Base-by-base conservation (phyloP, 2,329 filamentous ascomycete genomes). In the Pseudogymnoascus sp. region DNA sequence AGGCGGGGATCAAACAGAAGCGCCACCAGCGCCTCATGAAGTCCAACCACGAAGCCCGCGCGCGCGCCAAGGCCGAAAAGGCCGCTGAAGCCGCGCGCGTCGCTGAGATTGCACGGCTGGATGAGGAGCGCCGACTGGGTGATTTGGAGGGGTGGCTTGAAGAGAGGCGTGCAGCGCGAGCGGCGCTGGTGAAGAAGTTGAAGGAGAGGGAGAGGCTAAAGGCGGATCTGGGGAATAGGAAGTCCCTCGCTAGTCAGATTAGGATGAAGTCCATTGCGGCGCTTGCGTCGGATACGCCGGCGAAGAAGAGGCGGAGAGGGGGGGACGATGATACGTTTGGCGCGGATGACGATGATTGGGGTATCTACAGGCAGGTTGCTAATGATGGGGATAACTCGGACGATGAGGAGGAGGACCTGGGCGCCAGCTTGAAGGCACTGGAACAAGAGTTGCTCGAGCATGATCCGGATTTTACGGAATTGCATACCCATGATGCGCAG, bases 241-340 rank as follows among this genome's bases (percentile, higher is more conserved):
- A 99, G 75, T 97, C 92, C 0, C 85, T 97, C 17, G 94, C 94
- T 7, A 94, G 90, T 63, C 93, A 97, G 75, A 95, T 96, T 77
- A 90, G 94, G 66, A 99, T 99, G 94, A 97, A 97, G 78, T 93
- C 88, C 59, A 92, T 99, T 63, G 94, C 94, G 64, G 97, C 96
- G 71, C 86, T 99, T 1, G 94, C 94, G 2, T 92, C 93, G 0
- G 94, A 99, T 74, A 87, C 85, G 5, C 92, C 93, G 0, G 79
- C 82, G 66, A 92, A 92, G 74, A 95, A 96, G 75, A 85, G 93
- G 62, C 82, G 91, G 12, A 86, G 92, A 15, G 92, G 91, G 6
- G 90, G 88, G 3, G 93, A 97, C 72, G 94, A 99, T 70, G 94
- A 99, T 72, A 92, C 91, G 64, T 99, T 99, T 72, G 94, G 94